Conservation (phyloP, 2,329 filamentous ascomycete genomes). For the Aureobasidium sp. region DNA sequence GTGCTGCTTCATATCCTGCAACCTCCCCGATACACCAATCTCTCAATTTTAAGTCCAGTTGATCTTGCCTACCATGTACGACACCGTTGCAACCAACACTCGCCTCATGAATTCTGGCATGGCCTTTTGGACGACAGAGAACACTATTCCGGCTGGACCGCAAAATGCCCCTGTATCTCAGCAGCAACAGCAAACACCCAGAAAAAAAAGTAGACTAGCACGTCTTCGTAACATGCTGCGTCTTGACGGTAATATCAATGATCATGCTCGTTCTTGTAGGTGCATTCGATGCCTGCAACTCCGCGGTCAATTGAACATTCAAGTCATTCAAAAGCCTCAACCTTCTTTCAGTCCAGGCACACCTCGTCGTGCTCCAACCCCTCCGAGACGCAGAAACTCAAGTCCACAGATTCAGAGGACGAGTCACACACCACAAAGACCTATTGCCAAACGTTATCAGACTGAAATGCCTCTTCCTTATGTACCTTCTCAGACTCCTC, state of each 20-base stretch:
- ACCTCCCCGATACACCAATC: neutral
- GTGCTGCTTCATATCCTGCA: neutral
- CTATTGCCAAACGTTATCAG: neutral
- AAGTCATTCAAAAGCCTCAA: neutral
- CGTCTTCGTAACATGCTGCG: neutral
- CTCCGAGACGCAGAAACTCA: neutral
- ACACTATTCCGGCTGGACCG: slow-evolving; percentile 3
- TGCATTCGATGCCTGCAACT: neutral
- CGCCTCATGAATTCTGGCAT: neutral
- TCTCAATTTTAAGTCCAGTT: neutral
- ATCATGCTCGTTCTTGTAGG: neutral
- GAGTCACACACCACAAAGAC: neutral
- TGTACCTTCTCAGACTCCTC: neutral
- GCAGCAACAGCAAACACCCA: neutral
- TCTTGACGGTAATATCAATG: neutral
- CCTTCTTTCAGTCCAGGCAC: neutral
- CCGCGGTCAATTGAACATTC: neutral
- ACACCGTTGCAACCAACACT: neutral
- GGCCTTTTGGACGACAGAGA: neutral
- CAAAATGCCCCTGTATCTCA: neutral
- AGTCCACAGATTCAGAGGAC: neutral
- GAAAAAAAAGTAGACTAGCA: neutral
- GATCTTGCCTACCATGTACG: neutral
- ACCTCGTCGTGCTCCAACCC: neutral
- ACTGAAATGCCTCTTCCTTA: neutral